Evolutionary conservation across 1,284 basidiomycete species (phyloP), one percentile per base, ranked within the genome.

Genomic region (Apiotrichum sp.): DNA sequence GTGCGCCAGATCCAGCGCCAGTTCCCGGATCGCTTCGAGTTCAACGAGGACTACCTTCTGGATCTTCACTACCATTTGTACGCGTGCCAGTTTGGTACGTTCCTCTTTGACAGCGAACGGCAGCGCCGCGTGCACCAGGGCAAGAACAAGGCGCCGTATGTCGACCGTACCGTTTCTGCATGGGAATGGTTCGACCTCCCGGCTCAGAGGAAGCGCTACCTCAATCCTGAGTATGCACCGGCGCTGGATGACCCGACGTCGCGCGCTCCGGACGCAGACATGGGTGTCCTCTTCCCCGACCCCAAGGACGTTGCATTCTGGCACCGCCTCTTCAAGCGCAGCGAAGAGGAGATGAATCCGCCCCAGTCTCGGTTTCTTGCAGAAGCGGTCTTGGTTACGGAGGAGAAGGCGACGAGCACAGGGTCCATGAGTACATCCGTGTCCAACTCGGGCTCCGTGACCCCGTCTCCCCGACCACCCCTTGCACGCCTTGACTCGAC

Each of bases 21-120:
- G 70, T 92, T 83, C 73, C 95, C 96, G 0, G 81, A 86, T 40
- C 86, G 93, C 32, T 99, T 99, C 80, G 92, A 98, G 76, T 99
- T 90, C 80, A 95, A 93, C 73, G 88, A 91, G 68, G 80, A 80
- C 13, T 92, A 89, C 73, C 82, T 99, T 13, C 83, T 86, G 29
- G 85, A 87, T 65, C 73, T 98, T 16, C 86, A 92, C 71, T 85
- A 88, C 66, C 88, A 95, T 68, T 81, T 96, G 13, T 96, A 98
- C 74, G 86, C 89, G 1, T 97, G 92, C 74, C 88, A 92, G 69
- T 95, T 88, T 64, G 96, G 96, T 13, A 93, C 91, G 0, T 98
- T 99, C 80, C 76, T 98, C 50, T 90, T 85, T 79, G 96, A 98
- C 74, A 85, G 79, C 69, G 96, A 98, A 72, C 80, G 83, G 22